Base-by-base conservation (phyloP, 345 rosid genomes). In the Clarkia xantiana region DNA sequence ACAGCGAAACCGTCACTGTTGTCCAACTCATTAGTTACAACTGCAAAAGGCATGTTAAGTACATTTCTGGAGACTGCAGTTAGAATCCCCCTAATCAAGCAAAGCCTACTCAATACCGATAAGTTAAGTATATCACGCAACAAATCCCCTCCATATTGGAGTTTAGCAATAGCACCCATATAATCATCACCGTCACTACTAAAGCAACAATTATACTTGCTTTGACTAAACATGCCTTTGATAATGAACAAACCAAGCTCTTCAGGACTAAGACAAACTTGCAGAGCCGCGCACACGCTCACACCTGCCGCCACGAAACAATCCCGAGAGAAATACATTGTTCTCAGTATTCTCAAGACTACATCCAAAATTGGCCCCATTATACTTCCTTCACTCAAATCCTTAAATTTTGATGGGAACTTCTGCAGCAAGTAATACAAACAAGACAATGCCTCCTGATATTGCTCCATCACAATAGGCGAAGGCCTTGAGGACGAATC, bases 271-370 rank as follows among this genome's bases (percentile, higher is more conserved):
- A 83, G 82, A 67, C 91, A 86, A 25, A 79, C 81, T 58, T 90
- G 95, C 51, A 83, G 57, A 60, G 91, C 84, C 49, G 95, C 84
- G 64, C 81, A 86, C 14, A 86, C 72, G 55, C 86, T 71, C 60
- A 90, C 97, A 45, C 97, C 97, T 34, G 95, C 94, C 1, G 94
- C 95, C 59, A 86, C 95, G 42, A 65, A 83, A 67, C 97, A 86
- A 65, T 90, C 97, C 63, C 97, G 67, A 0, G 97, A 76, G 64
- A 90, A 81, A 2, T 82, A 81, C 20, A 34, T 16, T 1, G 82
- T 75, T 63, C 79, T 77, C 74, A 90, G 63, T 44, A 90, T 65
- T 6, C 78, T 69, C 46, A 79, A 14, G 62, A 86, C 61, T 60
- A 79, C 81, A 59, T 56, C 69, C 9, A 83, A 55, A 66, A 74